These are phyloP conservation scores for Zangia roseola DNA, from an alignment of 768 basidiomycete genomes.

Conservation along the genomic window DNA sequence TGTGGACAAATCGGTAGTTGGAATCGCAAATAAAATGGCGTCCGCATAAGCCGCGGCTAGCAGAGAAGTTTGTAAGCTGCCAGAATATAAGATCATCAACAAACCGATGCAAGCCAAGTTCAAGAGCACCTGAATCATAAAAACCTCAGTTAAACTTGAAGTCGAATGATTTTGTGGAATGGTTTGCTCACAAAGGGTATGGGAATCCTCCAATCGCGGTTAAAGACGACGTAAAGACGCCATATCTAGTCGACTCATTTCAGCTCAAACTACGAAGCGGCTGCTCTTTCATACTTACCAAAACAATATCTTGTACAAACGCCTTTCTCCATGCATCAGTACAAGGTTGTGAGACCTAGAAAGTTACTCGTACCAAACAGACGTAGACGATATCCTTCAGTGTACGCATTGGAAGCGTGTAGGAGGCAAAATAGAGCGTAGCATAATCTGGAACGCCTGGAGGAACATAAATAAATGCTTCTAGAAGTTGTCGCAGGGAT, in stretches of 20 bases:
- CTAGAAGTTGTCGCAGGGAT: constrained; percentile 14
- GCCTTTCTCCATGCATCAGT: constrained; percentile 3
- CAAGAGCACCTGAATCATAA: constrained; percentile 15
- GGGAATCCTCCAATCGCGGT: constrained; percentile 19
- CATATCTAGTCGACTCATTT: constrained; percentile 12
- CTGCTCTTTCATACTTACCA: constrained; percentile 2
- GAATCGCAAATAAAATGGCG: constrained; percentile 10
- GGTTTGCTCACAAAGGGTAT: constrained; percentile 15
- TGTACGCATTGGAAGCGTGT: constrained; percentile 14
- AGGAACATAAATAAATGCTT: constrained; percentile 15
- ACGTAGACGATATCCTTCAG: constrained; percentile 16
- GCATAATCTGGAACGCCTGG: constrained; percentile 5
- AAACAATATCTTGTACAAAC: constrained; percentile 17
- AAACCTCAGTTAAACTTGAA: background rate
- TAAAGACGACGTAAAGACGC: constrained; percentile 24
- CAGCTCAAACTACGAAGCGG: background rate
- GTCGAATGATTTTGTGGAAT: background rate
- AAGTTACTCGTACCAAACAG: constrained; percentile 5
- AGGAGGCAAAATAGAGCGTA: constrained; percentile 8
- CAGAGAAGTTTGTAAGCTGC: background rate
- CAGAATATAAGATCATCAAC: background rate
- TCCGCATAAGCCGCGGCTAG: constrained; percentile 11
- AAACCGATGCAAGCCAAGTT: constrained; percentile 20
- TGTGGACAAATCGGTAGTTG: constrained; percentile 1
- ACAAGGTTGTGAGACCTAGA: background rate